phyloP scores from a whole-genome alignment of 345 rosid genomes.

The Ricinus communis region DNA sequence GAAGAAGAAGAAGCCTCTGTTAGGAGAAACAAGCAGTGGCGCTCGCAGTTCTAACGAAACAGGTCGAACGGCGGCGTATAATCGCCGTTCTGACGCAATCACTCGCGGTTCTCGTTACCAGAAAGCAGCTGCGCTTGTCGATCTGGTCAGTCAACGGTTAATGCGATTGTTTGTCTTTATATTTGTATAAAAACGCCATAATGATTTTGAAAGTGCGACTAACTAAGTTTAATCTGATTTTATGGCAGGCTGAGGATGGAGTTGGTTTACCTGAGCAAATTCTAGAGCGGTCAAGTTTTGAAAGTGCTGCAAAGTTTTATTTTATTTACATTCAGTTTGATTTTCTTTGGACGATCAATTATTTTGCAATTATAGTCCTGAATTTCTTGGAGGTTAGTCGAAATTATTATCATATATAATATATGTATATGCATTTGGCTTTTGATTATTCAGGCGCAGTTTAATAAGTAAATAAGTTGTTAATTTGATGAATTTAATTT shows the following conservation, averaged over 20 bases:
- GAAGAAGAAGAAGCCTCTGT: conserved; percentile 56
- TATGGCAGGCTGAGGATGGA: conserved; percentile 95
- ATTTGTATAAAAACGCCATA: too few relatives aligned
- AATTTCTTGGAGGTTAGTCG: conserved; percentile 93
- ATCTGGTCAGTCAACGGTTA: conserved; percentile 52
- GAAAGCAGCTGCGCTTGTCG: conserved; percentile 97
- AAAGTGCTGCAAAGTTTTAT: conserved; percentile 57
- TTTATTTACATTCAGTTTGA: conserved; percentile 61
- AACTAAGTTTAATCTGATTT: too few relatives aligned
- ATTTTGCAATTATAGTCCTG: conserved; percentile 64
- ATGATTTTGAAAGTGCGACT: too few relatives aligned
- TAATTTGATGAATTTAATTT: too few relatives aligned
- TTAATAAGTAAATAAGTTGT: too few relatives aligned
- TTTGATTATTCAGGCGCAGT: not conserved
- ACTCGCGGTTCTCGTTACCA: conserved; percentile 71
- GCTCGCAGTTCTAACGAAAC: conserved; percentile 1
- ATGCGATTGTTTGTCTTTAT: not conserved
- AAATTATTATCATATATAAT: too few relatives aligned
- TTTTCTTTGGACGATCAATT: conserved; percentile 82
- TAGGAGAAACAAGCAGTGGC: conserved; percentile 49
- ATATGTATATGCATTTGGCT: not conserved
- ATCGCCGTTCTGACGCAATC: conserved; percentile 74
- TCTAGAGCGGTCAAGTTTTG: conserved; percentile 70
- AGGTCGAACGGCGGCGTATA: conserved; percentile 29
- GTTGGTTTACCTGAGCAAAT: conserved; percentile 86